Conservation (phyloP, 345 rosid genomes). For the Carallia pectinifolia region DNA sequence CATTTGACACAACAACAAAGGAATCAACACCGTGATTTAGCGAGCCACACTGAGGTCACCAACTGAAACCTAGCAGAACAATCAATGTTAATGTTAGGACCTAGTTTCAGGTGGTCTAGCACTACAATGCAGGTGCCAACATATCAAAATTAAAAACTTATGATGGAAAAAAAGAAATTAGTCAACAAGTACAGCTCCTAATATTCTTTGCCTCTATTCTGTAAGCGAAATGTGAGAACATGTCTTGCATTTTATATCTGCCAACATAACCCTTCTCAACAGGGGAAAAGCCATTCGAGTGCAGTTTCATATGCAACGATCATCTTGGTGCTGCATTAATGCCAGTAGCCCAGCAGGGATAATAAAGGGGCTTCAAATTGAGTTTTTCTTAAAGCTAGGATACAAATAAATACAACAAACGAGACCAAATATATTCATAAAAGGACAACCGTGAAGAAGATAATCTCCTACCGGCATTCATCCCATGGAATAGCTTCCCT, state of each 20-base stretch:
- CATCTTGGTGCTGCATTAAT: too few relatives aligned
- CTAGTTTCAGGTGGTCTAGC: too few relatives aligned
- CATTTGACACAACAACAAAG: too few relatives aligned
- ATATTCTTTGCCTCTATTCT: too few relatives aligned
- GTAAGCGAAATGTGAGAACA: too few relatives aligned
- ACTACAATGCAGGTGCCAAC: too few relatives aligned
- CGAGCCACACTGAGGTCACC: too few relatives aligned
- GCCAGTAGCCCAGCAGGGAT: background rate
- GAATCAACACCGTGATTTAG: too few relatives aligned
- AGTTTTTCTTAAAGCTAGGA: background rate
- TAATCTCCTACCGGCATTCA: conserved; percentile 35
- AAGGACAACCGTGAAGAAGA: background rate
- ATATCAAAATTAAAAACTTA: background rate
- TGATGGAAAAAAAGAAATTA: background rate
- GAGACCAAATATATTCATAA: background rate
- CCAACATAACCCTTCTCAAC: background rate
- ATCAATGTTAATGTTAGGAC: too few relatives aligned
- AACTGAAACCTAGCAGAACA: too few relatives aligned
- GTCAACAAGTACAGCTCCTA: background rate
- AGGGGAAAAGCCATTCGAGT: too few relatives aligned
- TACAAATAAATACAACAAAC: background rate
- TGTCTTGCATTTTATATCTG: background rate
- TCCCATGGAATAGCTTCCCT: conserved; percentile 45
- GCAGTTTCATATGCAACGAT: background rate
- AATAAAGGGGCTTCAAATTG: background rate